phyloP scores from a whole-genome alignment of 2,329 filamentous ascomycete species.

The Fusarium robinianum region DNA sequence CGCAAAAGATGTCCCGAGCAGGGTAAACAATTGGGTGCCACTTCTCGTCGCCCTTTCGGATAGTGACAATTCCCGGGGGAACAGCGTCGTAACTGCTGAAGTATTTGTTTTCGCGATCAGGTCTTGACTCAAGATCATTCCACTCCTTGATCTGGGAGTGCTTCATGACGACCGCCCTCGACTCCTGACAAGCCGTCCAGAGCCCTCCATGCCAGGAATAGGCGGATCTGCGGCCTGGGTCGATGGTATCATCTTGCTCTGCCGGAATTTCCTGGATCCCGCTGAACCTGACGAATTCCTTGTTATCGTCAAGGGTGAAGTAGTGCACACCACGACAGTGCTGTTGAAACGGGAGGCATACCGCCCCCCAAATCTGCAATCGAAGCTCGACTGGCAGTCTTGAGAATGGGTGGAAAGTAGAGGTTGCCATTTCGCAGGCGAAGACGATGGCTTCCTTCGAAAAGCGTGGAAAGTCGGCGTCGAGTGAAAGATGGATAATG shows the following conservation, averaged over 20 bases:
- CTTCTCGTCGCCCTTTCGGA: background rate
- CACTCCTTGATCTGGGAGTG: background rate
- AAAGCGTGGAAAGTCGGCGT: no score
- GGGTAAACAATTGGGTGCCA: background rate
- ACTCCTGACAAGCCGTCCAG: conserved; percentile 7
- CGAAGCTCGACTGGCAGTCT: background rate
- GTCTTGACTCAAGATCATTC: background rate
- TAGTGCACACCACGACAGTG: background rate
- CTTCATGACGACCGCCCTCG: conserved; percentile 6
- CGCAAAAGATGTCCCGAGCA: background rate
- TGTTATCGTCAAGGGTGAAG: background rate
- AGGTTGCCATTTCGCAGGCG: background rate
- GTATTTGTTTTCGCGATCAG: background rate
- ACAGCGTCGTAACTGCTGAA: no score
- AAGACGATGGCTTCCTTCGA: no score
- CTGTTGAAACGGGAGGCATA: background rate
- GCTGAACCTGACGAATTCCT: background rate
- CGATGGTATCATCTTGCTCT: background rate
- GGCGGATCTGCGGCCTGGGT: background rate
- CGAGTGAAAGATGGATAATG: no score
- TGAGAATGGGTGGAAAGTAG: conserved; percentile 1
- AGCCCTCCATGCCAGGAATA: conserved; percentile 3
- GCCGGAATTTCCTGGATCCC: background rate
- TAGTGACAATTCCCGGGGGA: background rate
- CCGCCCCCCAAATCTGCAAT: background rate